Percentiles rank a stretch among this genome's conserved stretches.
Conservation (phyloP, 345 rosid species). For the Eutrema japonicum region DNA sequence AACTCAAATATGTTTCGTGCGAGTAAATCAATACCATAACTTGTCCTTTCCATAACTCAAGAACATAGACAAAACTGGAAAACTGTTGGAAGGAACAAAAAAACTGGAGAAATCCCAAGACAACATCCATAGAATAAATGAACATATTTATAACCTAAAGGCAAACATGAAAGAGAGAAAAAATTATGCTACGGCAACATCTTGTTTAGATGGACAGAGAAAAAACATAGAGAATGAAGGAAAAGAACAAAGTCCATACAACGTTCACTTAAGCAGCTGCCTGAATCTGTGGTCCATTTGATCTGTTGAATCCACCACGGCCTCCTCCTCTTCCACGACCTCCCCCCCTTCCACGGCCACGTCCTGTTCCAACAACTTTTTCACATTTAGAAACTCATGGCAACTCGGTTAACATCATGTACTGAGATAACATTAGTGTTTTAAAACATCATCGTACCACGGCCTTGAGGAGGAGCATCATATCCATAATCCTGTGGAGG, state of each 20-base stretch:
- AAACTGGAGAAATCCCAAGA: conserved; percentile 37
- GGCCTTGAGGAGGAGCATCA: conserved; percentile 51
- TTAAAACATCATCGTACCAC: conserved; percentile 32
- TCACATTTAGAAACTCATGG: conserved; percentile 2
- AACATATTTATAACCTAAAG: conserved; percentile 40
- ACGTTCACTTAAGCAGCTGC: conserved; percentile 33
- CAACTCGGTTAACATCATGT: not conserved
- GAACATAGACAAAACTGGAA: conserved; percentile 30
- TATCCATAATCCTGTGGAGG: conserved; percentile 33
- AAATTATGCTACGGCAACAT: conserved; percentile 54
- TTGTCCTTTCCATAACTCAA: not conserved
- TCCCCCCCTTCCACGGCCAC: conserved; percentile 69
- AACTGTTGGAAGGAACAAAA: conserved; percentile 3
- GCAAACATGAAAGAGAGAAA: conserved; percentile 26
- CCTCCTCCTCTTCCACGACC: conserved; percentile 66
- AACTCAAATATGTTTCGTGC: no score
- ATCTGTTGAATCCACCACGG: conserved; percentile 46
- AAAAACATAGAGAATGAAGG: not conserved
- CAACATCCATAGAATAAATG: conserved; percentile 35
- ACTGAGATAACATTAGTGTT: not conserved
- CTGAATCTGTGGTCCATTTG: conserved; percentile 44
- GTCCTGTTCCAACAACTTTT: conserved; percentile 50
- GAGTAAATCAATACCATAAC: not conserved
- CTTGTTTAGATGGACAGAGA: conserved; percentile 43
- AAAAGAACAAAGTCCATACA: conserved; percentile 10